These are phyloP conservation scores for Aspergillus haitiensis DNA, from an alignment of 495 filamentous ascomycete genomes.

Conservation along the genomic window DNA sequence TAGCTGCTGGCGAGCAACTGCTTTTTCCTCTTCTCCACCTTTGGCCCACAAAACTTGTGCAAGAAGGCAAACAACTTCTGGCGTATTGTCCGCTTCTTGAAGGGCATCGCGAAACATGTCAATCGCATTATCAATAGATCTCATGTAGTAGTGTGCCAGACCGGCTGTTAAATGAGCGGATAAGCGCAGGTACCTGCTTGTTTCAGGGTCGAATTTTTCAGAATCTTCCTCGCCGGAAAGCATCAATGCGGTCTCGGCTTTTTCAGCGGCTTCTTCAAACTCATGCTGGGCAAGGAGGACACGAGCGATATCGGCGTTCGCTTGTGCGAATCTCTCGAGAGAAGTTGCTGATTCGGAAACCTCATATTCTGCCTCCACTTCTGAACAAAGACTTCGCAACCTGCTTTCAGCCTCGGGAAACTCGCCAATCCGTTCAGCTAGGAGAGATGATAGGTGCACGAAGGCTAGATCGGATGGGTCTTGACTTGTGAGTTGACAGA, in stretches of 20 bases:
- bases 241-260: slow-evolving; percentile 69
- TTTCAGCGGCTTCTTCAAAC: slow-evolving; percentile 66
- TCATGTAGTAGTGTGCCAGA: slow-evolving; percentile 70
- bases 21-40: slow-evolving; percentile 70
- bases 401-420: slow-evolving; percentile 60
- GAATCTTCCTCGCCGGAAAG: slow-evolving; percentile 61
- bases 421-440: slow-evolving; percentile 76
- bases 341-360: slow-evolving; percentile 69
- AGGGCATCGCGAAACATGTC: slow-evolving; percentile 80
- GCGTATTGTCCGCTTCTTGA: slow-evolving; percentile 70
- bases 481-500: slow-evolving; percentile 74
- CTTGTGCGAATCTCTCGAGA: slow-evolving; percentile 73
- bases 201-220: slow-evolving; percentile 55
- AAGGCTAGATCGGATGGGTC: slow-evolving; percentile 64
- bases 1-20: slow-evolving; percentile 74
- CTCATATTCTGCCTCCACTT: slow-evolving; percentile 80
- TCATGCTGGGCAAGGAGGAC: slow-evolving; percentile 65
- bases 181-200: slow-evolving; percentile 65
- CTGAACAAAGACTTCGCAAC: slow-evolving; percentile 63
- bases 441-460: slow-evolving; percentile 75
- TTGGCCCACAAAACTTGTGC: slow-evolving; percentile 92
- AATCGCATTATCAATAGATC: slow-evolving; percentile 64
- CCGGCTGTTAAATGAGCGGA: slow-evolving; percentile 87
- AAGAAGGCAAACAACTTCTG: slow-evolving; percentile 84
- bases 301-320: slow-evolving; percentile 85